Base-by-base conservation (phyloP, 768 basidiomycete genomes). In the Xerocomellus intermedius region DNA sequence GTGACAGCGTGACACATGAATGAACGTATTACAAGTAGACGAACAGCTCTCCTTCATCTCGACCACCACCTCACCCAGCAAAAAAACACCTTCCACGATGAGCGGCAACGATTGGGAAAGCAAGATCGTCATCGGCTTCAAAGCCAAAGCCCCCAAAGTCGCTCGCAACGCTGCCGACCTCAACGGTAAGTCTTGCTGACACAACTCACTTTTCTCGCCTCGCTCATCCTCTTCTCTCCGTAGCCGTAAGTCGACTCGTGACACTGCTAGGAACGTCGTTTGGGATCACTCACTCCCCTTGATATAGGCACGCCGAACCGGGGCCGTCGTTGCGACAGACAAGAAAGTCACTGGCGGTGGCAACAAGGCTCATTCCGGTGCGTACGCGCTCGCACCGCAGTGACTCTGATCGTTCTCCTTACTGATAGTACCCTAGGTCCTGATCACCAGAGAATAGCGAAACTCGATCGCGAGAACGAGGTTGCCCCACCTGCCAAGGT, bases 401-500 rank as follows among this genome's bases (percentile, higher is more conserved):
- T n/a, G n/a, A n/a, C n/a, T 36, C 35, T 14, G 33, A 22, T 12
- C 5, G 19, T 21, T 47, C 1, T 6, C 13, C 22, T 46, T 37
- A 2, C 24, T 59, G 21, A 59, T 35, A 7, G 12, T 7, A 17
- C 21, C n/a, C 13, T 13, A 94, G 92, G 90, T 35, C 90, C 91
- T 59, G 94, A 98, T 74, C 93, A 96, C 75, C 91, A 94, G 68
- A 84, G 84, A 52, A 94, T 95, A 68, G 94, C 90, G 24, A 95
- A 95, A 67, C 86, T 98, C 41, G 94, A 95, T 72, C 84, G 91
- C 42, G 93, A 97, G 64, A 95, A 98, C 70, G 94, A 96, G 66
- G 94, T 96, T 22, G 92, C 94, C 9, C 94, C 94, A 8, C 95
- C 95, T 44, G 62, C 88, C 50, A 96, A 93, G 74, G 75, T 98